Evolutionary conservation across 306 rosid species (phyloP).

Genomic region (Myrica gale): DNA sequence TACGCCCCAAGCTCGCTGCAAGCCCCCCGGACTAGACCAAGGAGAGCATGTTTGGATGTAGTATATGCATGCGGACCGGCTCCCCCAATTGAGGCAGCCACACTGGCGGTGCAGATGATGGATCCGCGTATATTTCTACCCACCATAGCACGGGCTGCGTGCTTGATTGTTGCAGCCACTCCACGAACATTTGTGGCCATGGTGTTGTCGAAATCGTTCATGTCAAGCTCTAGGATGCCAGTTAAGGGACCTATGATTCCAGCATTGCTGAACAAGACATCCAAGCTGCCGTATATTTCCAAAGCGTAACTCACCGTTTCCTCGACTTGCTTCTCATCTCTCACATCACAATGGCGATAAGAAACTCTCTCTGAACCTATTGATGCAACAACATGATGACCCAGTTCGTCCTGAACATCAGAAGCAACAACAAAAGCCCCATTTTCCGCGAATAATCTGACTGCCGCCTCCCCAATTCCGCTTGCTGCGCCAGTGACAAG

Average conservation of each 20-base stretch:
- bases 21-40: conserved; percentile 63
- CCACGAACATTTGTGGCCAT: conserved; percentile 74
- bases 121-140: conserved; percentile 48
- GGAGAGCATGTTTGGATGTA: conserved; percentile 61
- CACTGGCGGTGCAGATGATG: conserved; percentile 78
- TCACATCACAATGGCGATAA: conserved; percentile 76
- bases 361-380: conserved; percentile 45
- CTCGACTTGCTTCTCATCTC: conserved; percentile 69
- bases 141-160: conserved; percentile 74
- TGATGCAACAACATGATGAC: conserved; percentile 48
- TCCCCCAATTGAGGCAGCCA: conserved; percentile 64
- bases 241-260: conserved; percentile 62
- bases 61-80: conserved; percentile 66
- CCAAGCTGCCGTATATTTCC: conserved; percentile 60
- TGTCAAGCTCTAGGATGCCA: conserved; percentile 67
- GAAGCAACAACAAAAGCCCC: conserved; percentile 72
- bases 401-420: conserved; percentile 81
- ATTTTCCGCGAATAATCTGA: conserved; percentile 49
- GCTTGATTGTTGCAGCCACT: conserved; percentile 62
- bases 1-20: conserved; percentile 72
- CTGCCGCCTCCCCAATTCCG: conserved; percentile 83
- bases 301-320: conserved; percentile 49
- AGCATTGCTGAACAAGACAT: conserved; percentile 78
- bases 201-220: conserved; percentile 53
- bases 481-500: conserved; percentile 80